These are phyloP conservation scores for Pseudogymnoascus sp. DNA, from an alignment of 2,329 filamentous ascomycete genomes.

Conservation along the genomic window DNA sequence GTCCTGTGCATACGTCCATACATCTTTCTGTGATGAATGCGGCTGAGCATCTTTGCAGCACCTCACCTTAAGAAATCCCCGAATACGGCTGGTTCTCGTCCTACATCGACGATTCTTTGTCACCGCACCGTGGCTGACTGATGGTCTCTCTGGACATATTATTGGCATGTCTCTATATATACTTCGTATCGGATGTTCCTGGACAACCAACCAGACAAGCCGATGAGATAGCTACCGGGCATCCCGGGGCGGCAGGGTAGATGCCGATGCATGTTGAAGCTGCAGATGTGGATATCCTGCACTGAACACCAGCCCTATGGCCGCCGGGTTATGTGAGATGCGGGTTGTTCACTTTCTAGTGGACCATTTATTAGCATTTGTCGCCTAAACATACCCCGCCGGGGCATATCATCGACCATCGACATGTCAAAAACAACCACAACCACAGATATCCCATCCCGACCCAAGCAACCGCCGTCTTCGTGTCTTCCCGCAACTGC, in stretches of 20 bases:
- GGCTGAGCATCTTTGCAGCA: not conserved
- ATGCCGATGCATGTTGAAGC: not conserved
- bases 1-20: not conserved
- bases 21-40: not conserved
- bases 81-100: not conserved
- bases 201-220: not conserved
- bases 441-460: not conserved
- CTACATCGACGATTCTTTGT: not conserved
- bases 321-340: not conserved
- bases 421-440: not conserved
- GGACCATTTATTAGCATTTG: not conserved
- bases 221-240: not conserved
- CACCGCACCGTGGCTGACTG: not conserved
- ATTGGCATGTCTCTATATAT: not conserved
- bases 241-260: constrained; percentile 1
- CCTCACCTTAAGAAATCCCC: not conserved
- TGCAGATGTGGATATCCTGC: constrained; percentile 1
- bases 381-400: constrained; percentile 8
- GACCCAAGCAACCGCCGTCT: not conserved
- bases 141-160: not conserved
- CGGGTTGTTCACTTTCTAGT: not conserved
- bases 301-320: not conserved
- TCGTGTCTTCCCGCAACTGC: not conserved
- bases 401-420: not conserved
- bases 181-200: not conserved